A percentile compares a stretch with the other conserved stretches of the same genome.
phyloP scores from a whole-genome alignment of 345 rosid species.

The Clarkia xantiana region DNA sequence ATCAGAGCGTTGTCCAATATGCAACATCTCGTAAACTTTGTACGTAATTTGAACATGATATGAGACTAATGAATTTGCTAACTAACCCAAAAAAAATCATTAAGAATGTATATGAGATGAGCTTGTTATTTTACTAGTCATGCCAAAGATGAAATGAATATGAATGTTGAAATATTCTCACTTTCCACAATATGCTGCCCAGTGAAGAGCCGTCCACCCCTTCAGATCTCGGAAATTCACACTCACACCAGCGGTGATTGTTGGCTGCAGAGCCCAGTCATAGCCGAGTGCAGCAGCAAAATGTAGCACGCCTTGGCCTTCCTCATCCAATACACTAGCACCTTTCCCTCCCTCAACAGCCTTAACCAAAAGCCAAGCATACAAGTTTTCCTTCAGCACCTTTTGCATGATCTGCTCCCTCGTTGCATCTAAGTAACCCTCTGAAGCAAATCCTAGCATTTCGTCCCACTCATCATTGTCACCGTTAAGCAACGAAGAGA shows the following conservation, averaged over 20 bases:
- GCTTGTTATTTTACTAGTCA: too few species aligned
- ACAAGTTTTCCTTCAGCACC: slow-evolving; percentile 65
- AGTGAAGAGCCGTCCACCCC: slow-evolving; percentile 99
- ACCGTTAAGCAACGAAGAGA: slow-evolving; percentile 50
- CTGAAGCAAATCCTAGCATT: slow-evolving; percentile 24
- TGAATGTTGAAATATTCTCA: slow-evolving; percentile 12
- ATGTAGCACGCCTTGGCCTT: slow-evolving; percentile 85
- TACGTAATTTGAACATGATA: too few species aligned
- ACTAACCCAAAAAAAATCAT: too few species aligned
- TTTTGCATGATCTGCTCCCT: slow-evolving; percentile 47
- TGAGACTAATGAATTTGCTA: too few species aligned
- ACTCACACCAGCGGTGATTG: slow-evolving; percentile 61
- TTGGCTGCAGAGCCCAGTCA: slow-evolving; percentile 93
- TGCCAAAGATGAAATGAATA: background rate
- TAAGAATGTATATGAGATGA: too few species aligned
- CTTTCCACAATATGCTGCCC: slow-evolving; percentile 98
- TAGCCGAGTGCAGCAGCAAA: slow-evolving; percentile 93
- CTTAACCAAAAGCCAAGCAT: slow-evolving; percentile 66
- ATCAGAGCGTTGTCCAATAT: too few species aligned
- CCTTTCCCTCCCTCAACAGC: slow-evolving; percentile 81
- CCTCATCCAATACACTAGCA: slow-evolving; percentile 64
- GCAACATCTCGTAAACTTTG: too few species aligned
- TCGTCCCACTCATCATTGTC: slow-evolving; percentile 46
- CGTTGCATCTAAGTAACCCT: slow-evolving; percentile 27
- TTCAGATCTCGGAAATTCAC: slow-evolving; percentile 79